phyloP scores from a whole-genome alignment of 2,329 filamentous ascomycete genomes.

The Thielaviopsis euricoi region DNA sequence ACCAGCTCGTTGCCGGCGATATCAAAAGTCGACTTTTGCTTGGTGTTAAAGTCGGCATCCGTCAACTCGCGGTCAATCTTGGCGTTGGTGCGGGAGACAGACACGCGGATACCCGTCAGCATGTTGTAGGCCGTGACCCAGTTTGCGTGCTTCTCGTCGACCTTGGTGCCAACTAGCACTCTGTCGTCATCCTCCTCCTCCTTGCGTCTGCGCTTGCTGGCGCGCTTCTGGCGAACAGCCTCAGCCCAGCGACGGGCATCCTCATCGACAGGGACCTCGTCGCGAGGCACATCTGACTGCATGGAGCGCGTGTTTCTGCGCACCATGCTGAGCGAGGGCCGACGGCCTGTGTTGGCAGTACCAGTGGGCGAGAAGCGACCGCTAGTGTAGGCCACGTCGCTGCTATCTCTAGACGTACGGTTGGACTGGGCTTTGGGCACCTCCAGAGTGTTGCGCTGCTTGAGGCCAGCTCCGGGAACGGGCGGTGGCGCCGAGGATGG shows the following conservation, averaged over 20 bases:
- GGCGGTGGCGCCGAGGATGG: conserved; percentile 10
- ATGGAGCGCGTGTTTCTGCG: conserved; percentile 71
- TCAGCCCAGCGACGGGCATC: conserved; percentile 88
- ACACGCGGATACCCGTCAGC: conserved; percentile 95
- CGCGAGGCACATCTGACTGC: conserved; percentile 66
- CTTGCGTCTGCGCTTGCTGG: conserved; percentile 66
- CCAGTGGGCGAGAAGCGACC: conserved; percentile 61
- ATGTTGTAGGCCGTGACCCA: conserved; percentile 99
- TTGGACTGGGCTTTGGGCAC: conserved; percentile 55
- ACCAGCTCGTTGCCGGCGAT: conserved; percentile 94
- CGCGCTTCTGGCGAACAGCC: conserved; percentile 77
- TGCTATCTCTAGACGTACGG: conserved; percentile 56
- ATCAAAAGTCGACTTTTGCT: conserved; percentile 88
- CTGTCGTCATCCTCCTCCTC: conserved; percentile 87
- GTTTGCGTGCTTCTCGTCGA: conserved; percentile 92
- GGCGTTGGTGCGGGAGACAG: conserved; percentile 88
- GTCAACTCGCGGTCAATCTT: conserved; percentile 86
- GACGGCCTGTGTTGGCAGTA: conserved; percentile 41
- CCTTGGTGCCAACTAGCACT: conserved; percentile 90
- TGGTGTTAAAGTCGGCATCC: conserved; percentile 80
- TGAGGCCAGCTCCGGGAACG: conserved; percentile 35
- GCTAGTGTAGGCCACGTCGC: conserved; percentile 54
- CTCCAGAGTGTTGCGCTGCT: conserved; percentile 77
- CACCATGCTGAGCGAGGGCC: conserved; percentile 69
- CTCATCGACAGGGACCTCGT: conserved; percentile 74